Base-by-base conservation (phyloP, 2,329 filamentous ascomycete genomes). In the Orbilia ellipsospora region DNA sequence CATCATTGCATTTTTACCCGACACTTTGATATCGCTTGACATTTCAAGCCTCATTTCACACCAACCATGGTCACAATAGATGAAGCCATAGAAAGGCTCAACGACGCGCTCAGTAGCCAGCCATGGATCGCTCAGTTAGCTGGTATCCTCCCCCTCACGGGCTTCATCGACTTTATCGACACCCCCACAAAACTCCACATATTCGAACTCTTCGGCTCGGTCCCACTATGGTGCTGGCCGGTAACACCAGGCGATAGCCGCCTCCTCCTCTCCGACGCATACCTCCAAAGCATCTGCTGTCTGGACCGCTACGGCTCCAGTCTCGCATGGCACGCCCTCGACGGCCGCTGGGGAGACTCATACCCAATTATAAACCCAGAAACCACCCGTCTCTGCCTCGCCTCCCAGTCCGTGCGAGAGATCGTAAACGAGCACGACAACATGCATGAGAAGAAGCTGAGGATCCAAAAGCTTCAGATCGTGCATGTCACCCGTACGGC, bases 121-220 rank as follows among this genome's bases (percentile, higher is more conserved):
- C 42, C 42, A 12, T 72, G 67, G 67, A 59, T 59, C n/a, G 45
- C 42, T 36, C 60, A 72, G 28, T 60, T 72, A 13, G 67, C 67
- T 1, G 67, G 67, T 10, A 60, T 72, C 52, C 60, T 72, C 26
- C 67, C 67, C 12, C 67, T 72, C 40, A 72, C 67, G 10, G 67
- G 67, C 7, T 72, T 72, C 36, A 72, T 72, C 55, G 67, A 72
- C 20, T 72, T 72, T 15, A 65, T 72, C 52, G 67, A 64, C 45
- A 72, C 67, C 18, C 67, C 67, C 4, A 65, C 59, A 15, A 72
- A 72, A 65, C 67, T 72, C 1, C 67, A 72, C 54, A 72, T 72
- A 13, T 72, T 72, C 54, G 28, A 72, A 12, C 45, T 72, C 16
- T 72, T 60, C 60, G 67, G 67, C 42, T 51, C 67, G 2, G 60